A percentile compares a stretch with the other conserved stretches of the same genome.
Evolutionary conservation across 768 basidiomycete genomes (phyloP).

Genomic region (Pleurotus salmoneostramineus): DNA sequence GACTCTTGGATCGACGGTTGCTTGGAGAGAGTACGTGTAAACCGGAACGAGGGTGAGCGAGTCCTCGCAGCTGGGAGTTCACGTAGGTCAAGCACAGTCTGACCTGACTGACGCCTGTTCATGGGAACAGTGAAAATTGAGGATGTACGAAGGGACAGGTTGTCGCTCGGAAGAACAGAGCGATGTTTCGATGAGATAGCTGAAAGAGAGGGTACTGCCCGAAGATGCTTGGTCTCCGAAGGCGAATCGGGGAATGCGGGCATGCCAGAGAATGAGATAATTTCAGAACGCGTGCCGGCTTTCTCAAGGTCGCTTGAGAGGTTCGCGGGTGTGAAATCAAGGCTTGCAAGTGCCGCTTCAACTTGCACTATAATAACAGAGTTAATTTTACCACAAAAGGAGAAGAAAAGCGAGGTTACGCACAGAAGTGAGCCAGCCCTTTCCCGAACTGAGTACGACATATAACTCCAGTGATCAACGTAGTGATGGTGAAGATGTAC

Average conservation of each 20-base stretch:
- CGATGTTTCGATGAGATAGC: neutral
- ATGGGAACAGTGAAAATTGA: neutral
- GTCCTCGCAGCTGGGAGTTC: neutral
- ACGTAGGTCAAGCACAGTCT: neutral
- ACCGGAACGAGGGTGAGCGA: neutral
- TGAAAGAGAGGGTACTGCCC: conserved; percentile 1
- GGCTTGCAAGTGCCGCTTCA: conserved; percentile 32
- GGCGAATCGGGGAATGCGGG: neutral
- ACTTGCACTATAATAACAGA: conserved; percentile 28
- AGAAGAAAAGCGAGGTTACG: conserved; percentile 13
- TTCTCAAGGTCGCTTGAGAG: conserved; percentile 27
- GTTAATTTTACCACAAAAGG: neutral
- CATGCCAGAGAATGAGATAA: conserved; percentile 1
- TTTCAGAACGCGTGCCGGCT: conserved; percentile 1
- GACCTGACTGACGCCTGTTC: neutral
- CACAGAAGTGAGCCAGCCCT: conserved; percentile 51
- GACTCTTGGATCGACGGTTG: neutral
- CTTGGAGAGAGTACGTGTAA: neutral
- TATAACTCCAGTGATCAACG: conserved; percentile 38
- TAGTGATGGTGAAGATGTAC: conserved; percentile 35
- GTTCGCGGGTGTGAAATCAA: conserved; percentile 39
- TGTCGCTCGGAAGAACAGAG: neutral
- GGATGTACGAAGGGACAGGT: neutral
- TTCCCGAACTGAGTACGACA: conserved; percentile 53
- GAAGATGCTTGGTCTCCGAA: neutral